Percentiles rank a stretch among this genome's conserved stretches.
phyloP scores from a whole-genome alignment of 805 yeast genomes.

The Saturnispora galanensis region DNA sequence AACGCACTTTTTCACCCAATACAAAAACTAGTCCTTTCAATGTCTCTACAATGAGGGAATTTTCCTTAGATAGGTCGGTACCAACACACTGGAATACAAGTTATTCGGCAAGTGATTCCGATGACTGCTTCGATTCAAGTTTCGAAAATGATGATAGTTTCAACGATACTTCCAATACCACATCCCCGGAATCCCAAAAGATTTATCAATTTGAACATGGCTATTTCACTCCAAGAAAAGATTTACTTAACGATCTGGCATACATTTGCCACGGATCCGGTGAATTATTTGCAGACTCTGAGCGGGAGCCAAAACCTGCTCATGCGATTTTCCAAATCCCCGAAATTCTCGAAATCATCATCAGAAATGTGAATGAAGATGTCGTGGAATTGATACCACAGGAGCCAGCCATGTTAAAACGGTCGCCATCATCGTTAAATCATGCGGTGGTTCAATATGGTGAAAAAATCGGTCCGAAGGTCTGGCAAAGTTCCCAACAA shows the following conservation, averaged over 20 bases:
- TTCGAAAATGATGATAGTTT: background rate
- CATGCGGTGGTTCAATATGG: slow-evolving; percentile 51
- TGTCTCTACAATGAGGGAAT: background rate
- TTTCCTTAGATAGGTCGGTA: background rate
- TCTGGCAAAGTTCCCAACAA: slow-evolving; percentile 20
- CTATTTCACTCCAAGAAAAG: background rate
- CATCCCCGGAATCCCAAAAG: slow-evolving; percentile 2
- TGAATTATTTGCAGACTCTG: background rate
- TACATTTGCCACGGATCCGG: background rate
- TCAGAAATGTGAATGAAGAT: slow-evolving; percentile 50
- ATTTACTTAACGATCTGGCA: slow-evolving; percentile 3
- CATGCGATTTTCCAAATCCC: slow-evolving; percentile 55
- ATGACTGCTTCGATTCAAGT: slow-evolving; percentile 2
- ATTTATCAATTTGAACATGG: background rate
- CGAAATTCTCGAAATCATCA: slow-evolving; percentile 57
- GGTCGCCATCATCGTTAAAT: slow-evolving; percentile 63
- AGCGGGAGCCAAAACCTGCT: background rate
- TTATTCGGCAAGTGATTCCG: background rate
- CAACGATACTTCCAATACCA: background rate
- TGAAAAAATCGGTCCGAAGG: slow-evolving; percentile 30
- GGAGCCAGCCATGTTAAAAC: slow-evolving; percentile 48
- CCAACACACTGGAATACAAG: background rate
- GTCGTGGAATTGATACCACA: slow-evolving; percentile 41
- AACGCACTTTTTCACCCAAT: background rate
- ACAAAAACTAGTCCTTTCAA: background rate